phyloP scores from a whole-genome alignment of 2,329 filamentous ascomycete species.

The Lecanicillium sp. region DNA sequence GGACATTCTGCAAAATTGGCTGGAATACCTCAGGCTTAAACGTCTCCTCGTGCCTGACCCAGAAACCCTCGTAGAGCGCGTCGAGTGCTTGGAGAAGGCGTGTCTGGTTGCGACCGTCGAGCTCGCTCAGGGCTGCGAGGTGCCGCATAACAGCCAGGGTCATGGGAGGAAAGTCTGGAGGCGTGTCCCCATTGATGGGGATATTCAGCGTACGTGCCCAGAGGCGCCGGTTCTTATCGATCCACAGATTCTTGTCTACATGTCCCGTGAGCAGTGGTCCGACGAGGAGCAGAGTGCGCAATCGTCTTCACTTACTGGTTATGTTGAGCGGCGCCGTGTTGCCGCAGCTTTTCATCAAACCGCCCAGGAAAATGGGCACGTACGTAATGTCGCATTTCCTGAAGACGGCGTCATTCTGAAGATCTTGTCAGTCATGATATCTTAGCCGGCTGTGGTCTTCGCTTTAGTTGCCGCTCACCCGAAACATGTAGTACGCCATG shows the following conservation, averaged over 20 bases:
- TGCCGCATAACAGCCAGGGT: constrained; percentile 27
- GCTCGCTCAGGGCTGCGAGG: constrained; percentile 18
- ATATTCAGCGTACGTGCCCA: constrained; percentile 26
- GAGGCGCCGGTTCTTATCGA: constrained; percentile 20
- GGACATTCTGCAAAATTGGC: constrained; percentile 16
- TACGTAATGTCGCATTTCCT: constrained; percentile 21
- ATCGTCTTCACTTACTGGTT: constrained; percentile 23
- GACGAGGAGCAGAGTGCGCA: background rate
- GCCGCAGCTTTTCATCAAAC: constrained; percentile 27
- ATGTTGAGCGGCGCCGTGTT: constrained; percentile 27
- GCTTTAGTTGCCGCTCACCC: constrained; percentile 18
- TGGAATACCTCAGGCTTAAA: constrained; percentile 19
- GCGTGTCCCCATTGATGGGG: constrained; percentile 21
- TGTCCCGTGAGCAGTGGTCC: background rate
- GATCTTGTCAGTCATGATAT: too few species aligned
- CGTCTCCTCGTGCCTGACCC: constrained; percentile 20
- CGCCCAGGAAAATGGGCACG: constrained; percentile 29
- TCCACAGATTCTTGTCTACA: constrained; percentile 30
- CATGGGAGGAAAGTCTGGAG: constrained; percentile 26
- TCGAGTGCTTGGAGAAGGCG: constrained; percentile 21
- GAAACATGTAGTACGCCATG: constrained; percentile 26
- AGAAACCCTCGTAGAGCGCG: constrained; percentile 23
- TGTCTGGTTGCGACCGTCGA: constrained; percentile 12
- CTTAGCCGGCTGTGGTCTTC: background rate
- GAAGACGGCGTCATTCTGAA: constrained; percentile 23